Conservation (phyloP, 495 filamentous ascomycete genomes). For the Hypomontagnella monticulosa region DNA sequence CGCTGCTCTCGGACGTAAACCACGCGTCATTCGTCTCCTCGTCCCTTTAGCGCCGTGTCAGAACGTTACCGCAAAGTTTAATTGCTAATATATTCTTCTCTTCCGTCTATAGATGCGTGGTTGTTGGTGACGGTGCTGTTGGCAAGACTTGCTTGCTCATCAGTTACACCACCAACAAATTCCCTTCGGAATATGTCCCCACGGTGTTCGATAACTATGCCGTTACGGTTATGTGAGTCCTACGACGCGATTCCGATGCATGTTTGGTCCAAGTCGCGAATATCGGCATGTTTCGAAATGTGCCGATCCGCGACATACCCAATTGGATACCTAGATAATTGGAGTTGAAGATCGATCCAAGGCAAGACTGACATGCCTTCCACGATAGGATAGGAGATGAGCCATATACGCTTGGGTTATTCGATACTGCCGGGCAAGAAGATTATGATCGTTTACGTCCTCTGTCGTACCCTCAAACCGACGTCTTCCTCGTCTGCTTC, state of each 20-base stretch:
- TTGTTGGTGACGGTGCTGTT: slow-evolving; percentile 98
- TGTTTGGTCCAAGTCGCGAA: background rate
- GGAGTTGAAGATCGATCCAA: slow-evolving; percentile 1
- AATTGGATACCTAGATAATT: slow-evolving; percentile 29
- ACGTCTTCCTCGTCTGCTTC: slow-evolving; percentile 99
- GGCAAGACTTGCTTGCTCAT: slow-evolving; percentile 99
- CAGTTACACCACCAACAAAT: slow-evolving; percentile 99
- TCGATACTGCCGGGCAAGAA: slow-evolving; percentile 98
- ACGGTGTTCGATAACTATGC: slow-evolving; percentile 99
- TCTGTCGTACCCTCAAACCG: slow-evolving; percentile 96
- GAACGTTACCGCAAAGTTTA: background rate
- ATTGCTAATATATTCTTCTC: slow-evolving; percentile 24
- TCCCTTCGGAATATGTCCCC: slow-evolving; percentile 98
- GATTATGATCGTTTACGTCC: slow-evolving; percentile 98
- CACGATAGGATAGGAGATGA: slow-evolving; percentile 92
- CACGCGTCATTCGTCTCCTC: slow-evolving; percentile 25
- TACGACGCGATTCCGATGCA: slow-evolving; percentile 3
- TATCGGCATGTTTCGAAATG: slow-evolving; percentile 1
- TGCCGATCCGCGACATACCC: background rate
- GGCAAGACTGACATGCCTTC: slow-evolving; percentile 36
- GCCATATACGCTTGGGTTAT: slow-evolving; percentile 95
- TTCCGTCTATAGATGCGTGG: slow-evolving; percentile 78
- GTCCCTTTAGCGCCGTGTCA: slow-evolving; percentile 1
- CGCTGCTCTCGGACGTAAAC: slow-evolving; percentile 1
- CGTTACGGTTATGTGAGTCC: slow-evolving; percentile 95